Base-by-base conservation (phyloP, 1,139 yeast genomes). In the Insectozyma bohioensis region DNA sequence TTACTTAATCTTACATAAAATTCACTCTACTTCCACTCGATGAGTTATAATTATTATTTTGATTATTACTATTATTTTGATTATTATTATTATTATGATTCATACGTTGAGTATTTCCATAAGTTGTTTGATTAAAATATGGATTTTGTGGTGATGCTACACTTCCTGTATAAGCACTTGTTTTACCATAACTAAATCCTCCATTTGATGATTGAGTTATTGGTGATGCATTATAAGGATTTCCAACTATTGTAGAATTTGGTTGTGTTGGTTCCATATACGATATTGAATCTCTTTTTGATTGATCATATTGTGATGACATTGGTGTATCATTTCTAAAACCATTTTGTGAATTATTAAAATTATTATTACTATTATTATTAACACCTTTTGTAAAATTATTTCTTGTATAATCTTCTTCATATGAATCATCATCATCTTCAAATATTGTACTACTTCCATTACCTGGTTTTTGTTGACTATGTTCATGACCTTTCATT, bases 401-500 rank as follows among this genome's bases (percentile, higher is more conserved):
- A n/a, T n/a, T n/a, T n/a, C n/a, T n/a, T n/a, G n/a, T n/a, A n/a
- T n/a, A 34, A 26, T 41, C 44, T 28, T 60, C 69, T 24, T 61
- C 66, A 36, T 64, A 39, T 6, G 39, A 34, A 27, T 32, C 34
- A 10, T 30, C 35, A 13, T 59, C 67, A 22, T 60, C 67, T 15
- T 61, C 71, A 37, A 56, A 61, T 7, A 54, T 51, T 3, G 62
- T 29, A 30, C 62, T 69, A 15, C 33, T 34, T 33, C 28, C 33
- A 27, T 63, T 68, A 33, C 46, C 59, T 12, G 42, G 36, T 20
- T 36, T 32, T 7, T 20, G 11, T 24, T 53, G 54, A 20, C 58
- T 58, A 41, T 66, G 65, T 39, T 75, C 87, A 54, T 82, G 87
- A 6, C 90, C 87, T 48, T 77, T 85, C 76, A 87, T 77, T 3